A percentile compares a stretch with the other conserved stretches of the same genome.
Evolutionary conservation across 805 yeast species (phyloP).

Genomic region (Komagataella ulmi): DNA sequence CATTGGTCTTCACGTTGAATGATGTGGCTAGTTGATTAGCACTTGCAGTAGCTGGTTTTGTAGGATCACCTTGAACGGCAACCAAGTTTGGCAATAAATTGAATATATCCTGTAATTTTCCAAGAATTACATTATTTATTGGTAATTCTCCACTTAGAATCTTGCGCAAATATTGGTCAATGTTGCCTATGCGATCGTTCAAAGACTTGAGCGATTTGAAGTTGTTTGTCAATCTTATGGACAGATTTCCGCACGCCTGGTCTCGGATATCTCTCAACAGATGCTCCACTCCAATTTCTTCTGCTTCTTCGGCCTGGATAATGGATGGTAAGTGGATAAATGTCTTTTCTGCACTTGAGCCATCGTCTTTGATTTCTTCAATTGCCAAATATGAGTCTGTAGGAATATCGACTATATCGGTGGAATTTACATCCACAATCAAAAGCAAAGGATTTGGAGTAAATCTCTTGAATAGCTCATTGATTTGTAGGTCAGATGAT

Average conservation of each 20-base stretch:
- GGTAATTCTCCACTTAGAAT: constrained; percentile 67
- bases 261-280: constrained; percentile 87
- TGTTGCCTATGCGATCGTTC: constrained; percentile 64
- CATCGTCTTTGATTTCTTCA: constrained; percentile 94
- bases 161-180: constrained; percentile 63
- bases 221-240: constrained; percentile 80
- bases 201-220: constrained; percentile 80
- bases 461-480: constrained; percentile 78
- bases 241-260: constrained; percentile 88
- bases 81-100: constrained; percentile 77
- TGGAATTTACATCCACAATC: constrained; percentile 84
- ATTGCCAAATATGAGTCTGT: constrained; percentile 91
- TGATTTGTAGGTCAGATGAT: constrained; percentile 80
- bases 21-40: constrained; percentile 44
- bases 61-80: constrained; percentile 9
- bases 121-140: constrained; percentile 79
- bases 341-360: constrained; percentile 83
- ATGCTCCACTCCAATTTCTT: constrained; percentile 98
- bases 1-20: constrained; percentile 87
- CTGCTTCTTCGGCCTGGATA: constrained; percentile 97
- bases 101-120: constrained; percentile 89
- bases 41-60: constrained; percentile 8
- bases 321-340: constrained; percentile 87
- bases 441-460: constrained; percentile 70
- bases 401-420: constrained; percentile 72